Base-by-base conservation (phyloP, 495 filamentous ascomycete genomes). In the Articulospora tetracladia region DNA sequence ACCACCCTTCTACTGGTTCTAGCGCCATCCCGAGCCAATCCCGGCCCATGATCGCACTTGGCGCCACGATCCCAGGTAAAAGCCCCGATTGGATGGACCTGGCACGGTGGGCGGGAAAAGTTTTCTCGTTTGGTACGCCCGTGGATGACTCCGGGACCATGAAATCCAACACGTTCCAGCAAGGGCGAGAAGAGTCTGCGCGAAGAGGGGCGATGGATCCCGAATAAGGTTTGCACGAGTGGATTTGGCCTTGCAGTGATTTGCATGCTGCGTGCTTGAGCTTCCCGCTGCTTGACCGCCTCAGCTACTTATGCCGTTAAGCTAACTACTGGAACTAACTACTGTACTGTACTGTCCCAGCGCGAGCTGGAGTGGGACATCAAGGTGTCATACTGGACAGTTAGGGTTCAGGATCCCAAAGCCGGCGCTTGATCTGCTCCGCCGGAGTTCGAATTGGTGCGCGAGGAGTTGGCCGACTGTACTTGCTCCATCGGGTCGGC, bases 21-120 rank as follows among this genome's bases (percentile, higher is more conserved):
- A 39, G 32, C 53, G 53, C 53, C 53, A 20, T 39, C 28, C 53
- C 53, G 30, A 55, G 53, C 53, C 13, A 36, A 22, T 15, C 28
- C 32, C 53, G 53, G 7, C 1, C 50, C 39, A 44, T 44, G 39
- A 44, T 44, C 7, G 3, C 10, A 44, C 15, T 44, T 44, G 39
- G 39, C 39, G 39, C n/a, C 15, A 44, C 4, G 15, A 44, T 44
- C 25, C 25, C 19, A 41, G 28, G 19, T 55, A 55, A 55, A 55
- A 22, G 2, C 32, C 22, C 53, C 53, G 53, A 55, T 55, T 55
- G 53, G 53, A 24, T 3, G 11, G 22, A 2, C n/a, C 19, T 28
- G 25, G 4, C 4, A 51, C 8, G n/a, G 3, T 24, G 20, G 25
- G 25, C 4, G 2, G 48, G 22, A 51, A 51, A 51, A 51, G 19